Base-by-base conservation (phyloP, 129 eudicot genomes). In the Oenanthe sinensis region DNA sequence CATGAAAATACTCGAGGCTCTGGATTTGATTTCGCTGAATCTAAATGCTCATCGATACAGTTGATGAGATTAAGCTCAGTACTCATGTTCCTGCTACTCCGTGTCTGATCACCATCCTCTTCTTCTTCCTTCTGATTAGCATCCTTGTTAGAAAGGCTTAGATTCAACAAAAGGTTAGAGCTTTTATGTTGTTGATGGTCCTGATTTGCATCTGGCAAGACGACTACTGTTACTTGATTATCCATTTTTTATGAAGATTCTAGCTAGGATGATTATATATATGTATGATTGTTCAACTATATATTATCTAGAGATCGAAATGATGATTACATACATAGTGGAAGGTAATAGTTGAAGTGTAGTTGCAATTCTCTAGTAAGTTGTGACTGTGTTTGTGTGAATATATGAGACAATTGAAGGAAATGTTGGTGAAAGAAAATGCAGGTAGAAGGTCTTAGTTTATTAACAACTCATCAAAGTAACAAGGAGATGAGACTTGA, bases 1-100 rank as follows among this genome's bases (percentile, higher is more conserved):
- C 96, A 92, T 8, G 96, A 83, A 72, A 93, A 93, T 5, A 85
- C 85, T 30, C 93, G 78, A 33, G 88, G 86, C 81, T 87, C 92
- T 10, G 74, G 49, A 74, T 63, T 77, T 60, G 54, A 62, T n/a
- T 77, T 33, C 7, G 33, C 22, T 62, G 80, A 76, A 14, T 67
- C 30, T 8, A 42, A 16, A 30, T 76, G 28, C 9, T 52, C 67
- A 10, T 70, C 58, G 17, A 79, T 33, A 46, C 70, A 79, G 46
- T 87, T 71, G 74, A 81, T 55, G 46, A 81, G 81, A 33, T 87
- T 82, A 63, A 79, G 78, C 70, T 82, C 82, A 42, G 48, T 39
- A 22, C 47, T 39, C 72, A 6, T 40, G 16, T 40, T 71, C 28
- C 47, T 71, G 75, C 45, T 70, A 19, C 15, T 71, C 15, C 75